These are phyloP conservation scores for Botrytis fabae DNA, from an alignment of 2,329 filamentous ascomycete species.

Conservation along the genomic window DNA sequence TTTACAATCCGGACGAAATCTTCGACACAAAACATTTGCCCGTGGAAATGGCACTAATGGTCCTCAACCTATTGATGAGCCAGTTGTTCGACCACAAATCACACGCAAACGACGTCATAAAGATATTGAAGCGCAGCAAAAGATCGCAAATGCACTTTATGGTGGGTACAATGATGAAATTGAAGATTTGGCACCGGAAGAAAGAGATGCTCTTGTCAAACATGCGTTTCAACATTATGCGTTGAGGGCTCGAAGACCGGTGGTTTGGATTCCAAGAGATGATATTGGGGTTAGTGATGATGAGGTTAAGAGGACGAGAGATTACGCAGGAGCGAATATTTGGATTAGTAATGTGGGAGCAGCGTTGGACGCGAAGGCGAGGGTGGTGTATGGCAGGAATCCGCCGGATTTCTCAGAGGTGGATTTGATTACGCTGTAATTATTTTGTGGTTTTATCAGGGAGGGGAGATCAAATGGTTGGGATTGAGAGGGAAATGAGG, in stretches of 20 bases:
- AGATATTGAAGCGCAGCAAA: constrained; percentile 70
- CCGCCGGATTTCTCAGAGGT: constrained; percentile 89
- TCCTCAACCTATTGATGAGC: constrained; percentile 35
- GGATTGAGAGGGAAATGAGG: not conserved
- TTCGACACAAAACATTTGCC: constrained; percentile 46
- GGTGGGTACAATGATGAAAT: constrained; percentile 88
- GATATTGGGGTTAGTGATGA: constrained; percentile 89
- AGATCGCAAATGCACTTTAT: constrained; percentile 78
- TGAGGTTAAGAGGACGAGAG: constrained; percentile 77
- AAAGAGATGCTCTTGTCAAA: constrained; percentile 80
- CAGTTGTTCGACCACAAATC: constrained; percentile 16
- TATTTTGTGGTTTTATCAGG: not conserved
- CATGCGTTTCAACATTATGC: constrained; percentile 91
- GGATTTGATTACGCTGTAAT: constrained; percentile 76
- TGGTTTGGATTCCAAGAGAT: constrained; percentile 92
- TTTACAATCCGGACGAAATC: constrained; percentile 33
- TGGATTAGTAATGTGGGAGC: constrained; percentile 96
- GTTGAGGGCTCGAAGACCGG: constrained; percentile 77
- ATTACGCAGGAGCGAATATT: constrained; percentile 57
- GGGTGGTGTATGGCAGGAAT: constrained; percentile 80
- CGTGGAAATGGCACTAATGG: constrained; percentile 51
- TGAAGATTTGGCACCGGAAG: constrained; percentile 87
- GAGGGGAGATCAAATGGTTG: not conserved
- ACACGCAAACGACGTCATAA: constrained; percentile 49
- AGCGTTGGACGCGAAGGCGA: constrained; percentile 77